Evolutionary conservation across 2,329 filamentous ascomycete species (phyloP), one percentile per base, ranked within the genome.

Genomic region (Plectosphaerella plurivora): DNA sequence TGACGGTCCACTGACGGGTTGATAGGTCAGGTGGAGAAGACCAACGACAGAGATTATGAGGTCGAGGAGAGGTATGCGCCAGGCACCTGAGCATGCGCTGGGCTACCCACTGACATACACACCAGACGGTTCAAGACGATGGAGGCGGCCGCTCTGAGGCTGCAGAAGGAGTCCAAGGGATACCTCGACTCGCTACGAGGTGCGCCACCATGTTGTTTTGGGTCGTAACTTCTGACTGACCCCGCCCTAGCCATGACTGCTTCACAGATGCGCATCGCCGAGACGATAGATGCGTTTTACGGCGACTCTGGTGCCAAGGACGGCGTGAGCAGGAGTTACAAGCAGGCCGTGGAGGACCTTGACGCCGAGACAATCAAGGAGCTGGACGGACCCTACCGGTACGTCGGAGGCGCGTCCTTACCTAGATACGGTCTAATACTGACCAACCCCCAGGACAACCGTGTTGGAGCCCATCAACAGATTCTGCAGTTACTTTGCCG

Each of bases 231-330:
- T 4, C 11, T 60, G 49, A 45, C 42, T 51, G 24, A 49, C 50
- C 15, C 9, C 18, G 4, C 20, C 22, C 28, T 60, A 91, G 93
- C 94, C 61, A 99, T 99, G 94, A 99, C 94, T 15, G 93, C 94
- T 50, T 97, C 92, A 51, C 94, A 99, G 74, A 97, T 99, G 93
- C 88, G 93, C 66, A 97, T 99, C 70, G 94, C 94, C 59, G 94
- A 99, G 72, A 99, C 94, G 18, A 99, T 99, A 72, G 94, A 99
- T 73, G 94, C 94, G 41, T 99, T 99, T 72, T 99, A 99, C 74
- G 94, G 94, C 52, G 94, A 99, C 68, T 87, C 92, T 1, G 95
- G 95, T 49, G 91, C 94, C 49, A 90, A 86, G 64, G 95, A 99
- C 68, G 94, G 94, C 52, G 94, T 99, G 54, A 95, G 89, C 72